Base-by-base conservation (phyloP, 2,329 filamentous ascomycete species). In the Eutypa lata region DNA sequence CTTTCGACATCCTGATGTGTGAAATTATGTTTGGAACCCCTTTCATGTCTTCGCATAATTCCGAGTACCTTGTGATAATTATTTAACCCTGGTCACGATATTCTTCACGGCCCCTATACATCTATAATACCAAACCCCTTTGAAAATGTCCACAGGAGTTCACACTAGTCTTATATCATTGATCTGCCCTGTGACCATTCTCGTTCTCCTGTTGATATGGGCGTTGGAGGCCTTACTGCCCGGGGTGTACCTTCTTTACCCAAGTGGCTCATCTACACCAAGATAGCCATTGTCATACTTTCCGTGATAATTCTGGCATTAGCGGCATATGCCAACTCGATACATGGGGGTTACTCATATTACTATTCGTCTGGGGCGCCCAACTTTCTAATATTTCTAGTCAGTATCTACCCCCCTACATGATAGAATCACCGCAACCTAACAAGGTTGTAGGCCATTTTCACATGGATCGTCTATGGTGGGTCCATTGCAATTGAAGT, bases 351-450 rank as follows among this genome's bases (percentile, higher is more conserved):
- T 16, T 49, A 55, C 16, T 58, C 52, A 2, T 48, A 53, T 37
- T 63, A 63, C 45, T 61, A 65, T 51, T 64, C 65, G 46, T 59
- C 64, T 3, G 71, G 71, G 3, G 68, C 72, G 4, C 67, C 69
- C 2, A 73, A 70, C 35, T 76, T 79, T 55, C 65, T 77, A 43
- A 72, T 77, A 55, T 79, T 79, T 53, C 70, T 76, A 35, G 77
- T 80, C 59, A 65, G 74, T 60, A 61, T 64, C 6, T 45, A 61
- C 56, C 42, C 54, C 62, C 7, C 18, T 52, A 56, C 64, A 55
- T 54, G 56, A 49, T 62, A 61, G 47, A 61, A 50, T 38, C 65
- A 62, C 28, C 8, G 38, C 22, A 1, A 22, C 33, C 2, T 7
- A 1, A 13, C 47, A 54, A 55, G n/a, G n/a, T 31, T 31, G 7